These are phyloP conservation scores for Alternaria arbusti DNA, from an alignment of 2,329 filamentous ascomycete genomes.

Conservation along the genomic window DNA sequence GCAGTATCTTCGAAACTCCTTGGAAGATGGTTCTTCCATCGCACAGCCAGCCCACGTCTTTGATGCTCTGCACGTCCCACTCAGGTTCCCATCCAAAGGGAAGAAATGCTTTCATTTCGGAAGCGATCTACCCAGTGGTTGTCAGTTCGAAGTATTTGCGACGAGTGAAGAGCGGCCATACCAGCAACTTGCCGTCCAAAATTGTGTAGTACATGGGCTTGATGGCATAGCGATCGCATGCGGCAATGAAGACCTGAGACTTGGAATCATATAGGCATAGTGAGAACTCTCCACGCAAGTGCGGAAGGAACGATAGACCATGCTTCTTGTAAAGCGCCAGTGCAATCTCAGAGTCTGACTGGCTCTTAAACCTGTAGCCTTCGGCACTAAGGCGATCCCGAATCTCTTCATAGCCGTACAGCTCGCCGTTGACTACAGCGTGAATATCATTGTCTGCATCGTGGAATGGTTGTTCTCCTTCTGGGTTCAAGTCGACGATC, in stretches of 20 bases:
- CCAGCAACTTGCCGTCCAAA: constrained; percentile 49
- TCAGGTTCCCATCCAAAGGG: constrained; percentile 59
- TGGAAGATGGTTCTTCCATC: constrained; percentile 59
- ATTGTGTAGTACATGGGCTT: constrained; percentile 63
- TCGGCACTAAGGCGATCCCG: constrained; percentile 44
- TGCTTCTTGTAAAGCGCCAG: constrained; percentile 56
- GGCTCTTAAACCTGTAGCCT: constrained; percentile 54
- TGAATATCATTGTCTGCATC: constrained; percentile 47
- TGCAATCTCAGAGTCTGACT: constrained; percentile 61
- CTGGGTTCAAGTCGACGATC: constrained; percentile 32
- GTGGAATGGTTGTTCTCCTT: constrained; percentile 36
- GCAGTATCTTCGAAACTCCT: constrained; percentile 50
- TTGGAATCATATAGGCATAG: constrained; percentile 59
- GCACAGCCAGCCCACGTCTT: constrained; percentile 53
- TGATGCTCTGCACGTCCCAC: constrained; percentile 60
- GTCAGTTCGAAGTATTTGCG: not conserved
- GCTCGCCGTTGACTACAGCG: constrained; percentile 65
- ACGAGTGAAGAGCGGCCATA: not conserved
- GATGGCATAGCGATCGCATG: constrained; percentile 63
- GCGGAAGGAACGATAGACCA: constrained; percentile 54
- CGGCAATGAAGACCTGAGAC: constrained; percentile 52
- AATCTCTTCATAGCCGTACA: constrained; percentile 62
- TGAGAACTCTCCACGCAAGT: constrained; percentile 63
- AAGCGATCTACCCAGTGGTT: constrained; percentile 11
- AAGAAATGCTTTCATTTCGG: constrained; percentile 62